Conservation (phyloP, 2,329 filamentous ascomycete species). For the Sporothrix euskadiensis region DNA sequence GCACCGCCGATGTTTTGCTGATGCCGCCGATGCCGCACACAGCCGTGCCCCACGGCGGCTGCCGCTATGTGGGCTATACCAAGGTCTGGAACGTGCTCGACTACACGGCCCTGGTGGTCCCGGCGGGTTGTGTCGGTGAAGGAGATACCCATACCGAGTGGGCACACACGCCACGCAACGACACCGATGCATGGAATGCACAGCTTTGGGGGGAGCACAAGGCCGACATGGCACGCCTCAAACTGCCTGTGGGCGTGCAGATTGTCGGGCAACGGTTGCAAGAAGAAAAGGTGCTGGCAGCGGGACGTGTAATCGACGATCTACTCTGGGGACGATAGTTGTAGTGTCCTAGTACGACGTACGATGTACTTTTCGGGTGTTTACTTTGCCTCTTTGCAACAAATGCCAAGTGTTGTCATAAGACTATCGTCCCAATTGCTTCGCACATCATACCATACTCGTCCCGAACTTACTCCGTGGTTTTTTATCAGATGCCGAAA, state of each 20-base stretch:
- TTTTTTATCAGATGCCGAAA: not conserved
- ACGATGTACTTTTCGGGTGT: not conserved
- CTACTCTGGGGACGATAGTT: not conserved
- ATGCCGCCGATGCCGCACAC: slow-evolving; percentile 62
- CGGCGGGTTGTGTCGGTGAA: slow-evolving; percentile 48
- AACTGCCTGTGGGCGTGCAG: slow-evolving; percentile 55
- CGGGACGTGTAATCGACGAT: slow-evolving; percentile 42
- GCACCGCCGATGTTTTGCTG: slow-evolving; percentile 56
- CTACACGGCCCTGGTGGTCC: slow-evolving; percentile 59
- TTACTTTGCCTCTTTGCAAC: too few species aligned
- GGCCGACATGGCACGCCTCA: slow-evolving; percentile 41
- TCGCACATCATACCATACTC: too few species aligned
- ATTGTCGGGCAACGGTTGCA: slow-evolving; percentile 53
- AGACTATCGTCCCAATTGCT: too few species aligned
- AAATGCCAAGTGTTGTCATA: too few species aligned
- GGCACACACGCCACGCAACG: slow-evolving; percentile 50
- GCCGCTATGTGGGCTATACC: slow-evolving; percentile 58
- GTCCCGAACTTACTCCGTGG: too few species aligned
- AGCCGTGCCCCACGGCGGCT: slow-evolving; percentile 48
- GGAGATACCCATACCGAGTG: slow-evolving; percentile 38
- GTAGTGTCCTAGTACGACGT: not conserved
- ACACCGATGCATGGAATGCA: slow-evolving; percentile 55
- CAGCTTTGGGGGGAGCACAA: slow-evolving; percentile 47
- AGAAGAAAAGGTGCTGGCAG: slow-evolving; percentile 56
- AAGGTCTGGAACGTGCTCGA: slow-evolving; percentile 65